Percentiles rank a stretch among this genome's conserved stretches.
Evolutionary conservation across 140 eudicot species (phyloP).

Genomic region (Stevia rebaudiana): DNA sequence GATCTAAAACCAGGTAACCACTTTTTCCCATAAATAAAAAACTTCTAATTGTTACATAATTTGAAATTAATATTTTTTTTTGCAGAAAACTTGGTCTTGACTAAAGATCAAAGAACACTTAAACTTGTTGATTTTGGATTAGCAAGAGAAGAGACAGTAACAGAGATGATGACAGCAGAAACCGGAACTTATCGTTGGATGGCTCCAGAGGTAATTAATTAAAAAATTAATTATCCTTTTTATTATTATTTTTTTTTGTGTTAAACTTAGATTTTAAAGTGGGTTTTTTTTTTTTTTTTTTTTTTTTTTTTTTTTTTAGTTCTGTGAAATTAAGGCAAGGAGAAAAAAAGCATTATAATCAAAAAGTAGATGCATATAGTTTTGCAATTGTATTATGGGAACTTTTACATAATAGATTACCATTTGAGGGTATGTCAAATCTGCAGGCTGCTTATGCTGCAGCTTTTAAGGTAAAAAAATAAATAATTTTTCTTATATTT

Average conservation of each 20-base stretch:
- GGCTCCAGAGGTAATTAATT: slow-evolving; percentile 52
- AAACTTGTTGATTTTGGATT: slow-evolving; percentile 56
- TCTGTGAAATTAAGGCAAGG: slow-evolving; percentile 54
- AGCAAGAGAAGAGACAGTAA: slow-evolving; percentile 49
- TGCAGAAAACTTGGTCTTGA: slow-evolving; percentile 46
- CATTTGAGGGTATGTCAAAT: slow-evolving; percentile 58
- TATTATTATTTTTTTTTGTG: background rate
- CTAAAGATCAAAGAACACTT: slow-evolving; percentile 44
- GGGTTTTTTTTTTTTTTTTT: background rate
- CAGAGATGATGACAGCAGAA: slow-evolving; percentile 61
- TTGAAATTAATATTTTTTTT: background rate
- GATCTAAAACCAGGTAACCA: slow-evolving; percentile 47
- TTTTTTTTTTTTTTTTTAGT: slow-evolving; percentile 37
- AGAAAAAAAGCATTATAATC: slow-evolving; percentile 50
- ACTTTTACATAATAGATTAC: slow-evolving; percentile 38
- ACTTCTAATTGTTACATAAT: background rate
- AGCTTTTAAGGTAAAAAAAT: slow-evolving; percentile 43
- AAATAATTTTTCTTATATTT: slow-evolving; percentile 5
- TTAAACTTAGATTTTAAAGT: background rate
- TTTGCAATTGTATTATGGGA: slow-evolving; percentile 61
- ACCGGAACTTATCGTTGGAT: slow-evolving; percentile 65
- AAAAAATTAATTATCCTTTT: background rate
- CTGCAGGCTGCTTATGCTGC: slow-evolving; percentile 62
- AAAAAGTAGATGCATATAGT: slow-evolving; percentile 58
- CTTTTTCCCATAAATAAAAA: background rate